Evolutionary conservation across 352 stramenopile genomes (phyloP).

Genomic region (Phytopythium ostracodes): DNA sequence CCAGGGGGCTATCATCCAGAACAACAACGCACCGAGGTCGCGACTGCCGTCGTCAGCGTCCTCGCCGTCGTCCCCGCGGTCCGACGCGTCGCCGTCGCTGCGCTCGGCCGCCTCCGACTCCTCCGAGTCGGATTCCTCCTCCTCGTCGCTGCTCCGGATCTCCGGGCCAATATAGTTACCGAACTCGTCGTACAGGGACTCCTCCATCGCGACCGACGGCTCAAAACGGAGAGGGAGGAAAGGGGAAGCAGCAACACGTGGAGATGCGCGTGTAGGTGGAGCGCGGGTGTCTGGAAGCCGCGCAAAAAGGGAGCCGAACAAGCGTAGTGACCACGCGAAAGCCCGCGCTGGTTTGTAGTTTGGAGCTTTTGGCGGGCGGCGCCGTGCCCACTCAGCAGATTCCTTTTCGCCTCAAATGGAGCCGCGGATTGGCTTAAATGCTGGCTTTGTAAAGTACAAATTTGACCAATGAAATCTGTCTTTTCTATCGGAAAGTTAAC

Average conservation of each 20-base stretch:
- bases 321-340: background rate
- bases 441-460: no score
- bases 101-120: conserved; percentile 24
- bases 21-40: background rate
- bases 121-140: conserved; percentile 56
- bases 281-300: background rate
- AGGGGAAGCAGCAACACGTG: background rate
- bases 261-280: background rate
- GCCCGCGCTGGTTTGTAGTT: background rate
- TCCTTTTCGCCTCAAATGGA: background rate
- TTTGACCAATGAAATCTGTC: no score
- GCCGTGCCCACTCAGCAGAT: background rate
- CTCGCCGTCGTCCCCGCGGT: conserved; percentile 17
- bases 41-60: background rate
- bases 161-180: conserved; percentile 99
- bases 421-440: background rate
- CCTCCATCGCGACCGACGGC: conserved; percentile 72
- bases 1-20: background rate
- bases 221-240: background rate
- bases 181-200: conserved; percentile 99
- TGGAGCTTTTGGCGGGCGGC: background rate
- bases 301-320: background rate
- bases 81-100: conserved; percentile 31
- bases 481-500: no score
- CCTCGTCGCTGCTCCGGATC: conserved; percentile 80